Percentiles rank a stretch among this genome's conserved stretches.
Conservation (phyloP, 371 early-diverging fungal species). For the Rhizomucor miehei region DNA sequence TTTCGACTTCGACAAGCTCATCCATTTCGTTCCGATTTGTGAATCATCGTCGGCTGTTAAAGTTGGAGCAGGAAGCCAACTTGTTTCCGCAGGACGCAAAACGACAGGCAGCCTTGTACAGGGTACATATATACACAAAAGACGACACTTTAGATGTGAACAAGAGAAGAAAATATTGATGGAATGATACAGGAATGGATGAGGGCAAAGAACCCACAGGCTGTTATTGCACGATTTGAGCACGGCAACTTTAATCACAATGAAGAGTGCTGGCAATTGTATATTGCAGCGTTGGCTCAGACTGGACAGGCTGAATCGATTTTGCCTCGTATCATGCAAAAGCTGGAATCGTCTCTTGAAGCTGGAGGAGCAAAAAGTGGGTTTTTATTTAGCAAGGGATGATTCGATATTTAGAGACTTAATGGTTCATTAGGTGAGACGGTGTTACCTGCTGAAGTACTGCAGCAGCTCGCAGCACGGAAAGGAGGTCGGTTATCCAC, state of each 20-base stretch:
- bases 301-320: conserved; percentile 63
- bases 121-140: conserved; percentile 35
- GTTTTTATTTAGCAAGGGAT: no score
- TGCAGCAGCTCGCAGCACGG: conserved; percentile 37
- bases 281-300: conserved; percentile 68
- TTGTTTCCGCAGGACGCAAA: conserved; percentile 56
- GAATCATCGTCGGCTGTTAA: conserved; percentile 50
- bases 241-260: conserved; percentile 62
- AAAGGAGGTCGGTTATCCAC: conserved; percentile 18
- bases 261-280: conserved; percentile 66
- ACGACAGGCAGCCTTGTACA: conserved; percentile 71
- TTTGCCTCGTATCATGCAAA: conserved; percentile 61
- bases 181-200: conserved; percentile 56
- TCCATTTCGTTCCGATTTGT: conserved; percentile 30
- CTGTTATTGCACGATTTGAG: conserved; percentile 71
- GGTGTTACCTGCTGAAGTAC: conserved; percentile 21
- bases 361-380: neutral
- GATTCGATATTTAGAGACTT: no score
- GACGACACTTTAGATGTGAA: no score
- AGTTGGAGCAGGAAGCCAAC: conserved; percentile 72
- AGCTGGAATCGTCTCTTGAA: conserved; percentile 48
- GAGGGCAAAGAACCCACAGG: conserved; percentile 57
- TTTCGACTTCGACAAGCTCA: conserved; percentile 6
- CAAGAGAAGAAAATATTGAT: neutral
- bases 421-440: neutral